Conservation (phyloP, 164 flowering plant genomes). For the Malania oleifera region DNA sequence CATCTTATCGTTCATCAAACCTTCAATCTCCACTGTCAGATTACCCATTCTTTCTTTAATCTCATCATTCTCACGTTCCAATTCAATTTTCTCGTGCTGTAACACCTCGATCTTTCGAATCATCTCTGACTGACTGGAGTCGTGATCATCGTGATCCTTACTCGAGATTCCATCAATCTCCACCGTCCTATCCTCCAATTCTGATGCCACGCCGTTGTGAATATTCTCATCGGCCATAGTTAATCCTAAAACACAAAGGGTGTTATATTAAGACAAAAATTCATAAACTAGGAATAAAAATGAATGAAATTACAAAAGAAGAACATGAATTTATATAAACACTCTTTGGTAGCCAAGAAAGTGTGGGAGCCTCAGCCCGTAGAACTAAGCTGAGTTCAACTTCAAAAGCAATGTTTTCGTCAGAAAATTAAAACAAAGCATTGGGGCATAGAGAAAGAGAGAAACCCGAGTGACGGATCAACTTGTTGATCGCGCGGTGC, state of each 20-base stretch:
- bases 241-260: constrained; percentile 1
- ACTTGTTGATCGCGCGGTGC: too few species aligned
- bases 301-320: too few species aligned
- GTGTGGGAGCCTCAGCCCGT: too few species aligned
- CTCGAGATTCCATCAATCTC: constrained; percentile 18
- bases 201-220: constrained; percentile 25
- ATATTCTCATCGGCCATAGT: constrained; percentile 42
- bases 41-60: constrained; percentile 23
- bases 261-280: neutral
- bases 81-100: constrained; percentile 35
- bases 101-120: constrained; percentile 28
- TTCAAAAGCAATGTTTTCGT: too few species aligned
- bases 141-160: constrained; percentile 21
- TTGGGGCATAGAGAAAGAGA: too few species aligned
- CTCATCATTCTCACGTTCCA: constrained; percentile 26
- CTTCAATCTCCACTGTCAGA: constrained; percentile 35
- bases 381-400: too few species aligned
- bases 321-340: too few species aligned
- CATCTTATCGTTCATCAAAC: constrained; percentile 24
- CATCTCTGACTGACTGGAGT: constrained; percentile 22
- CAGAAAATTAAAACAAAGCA: too few species aligned
- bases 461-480: too few species aligned
- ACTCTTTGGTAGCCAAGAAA: too few species aligned
- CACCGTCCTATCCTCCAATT: constrained; percentile 25
- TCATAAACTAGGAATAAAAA: too few species aligned